Base-by-base conservation (phyloP, 1,284 basidiomycete species). In the Ceratorhiza oryzae-sativae region DNA sequence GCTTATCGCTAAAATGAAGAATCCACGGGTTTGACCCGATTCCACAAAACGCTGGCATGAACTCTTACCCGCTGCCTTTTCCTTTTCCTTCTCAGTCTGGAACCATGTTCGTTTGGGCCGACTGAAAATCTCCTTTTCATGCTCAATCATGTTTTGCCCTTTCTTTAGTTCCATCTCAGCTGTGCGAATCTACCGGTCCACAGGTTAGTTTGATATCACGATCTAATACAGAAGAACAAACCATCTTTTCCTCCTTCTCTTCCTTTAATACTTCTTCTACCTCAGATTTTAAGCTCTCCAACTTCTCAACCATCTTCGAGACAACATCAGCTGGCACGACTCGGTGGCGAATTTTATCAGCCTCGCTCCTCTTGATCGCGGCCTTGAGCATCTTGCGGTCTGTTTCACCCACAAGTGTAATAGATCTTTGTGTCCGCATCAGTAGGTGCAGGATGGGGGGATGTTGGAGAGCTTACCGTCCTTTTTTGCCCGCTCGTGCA, bases 101-200 rank as follows among this genome's bases (percentile, higher is more conserved):
- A 99, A 99, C 97, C 97, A 99, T 13, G 96, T 98, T 75, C 97
- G 85, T 30, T 95, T 94, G 8, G 97, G 97, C 61, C 97, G 86
- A 39, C 93, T 90, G 80, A 90, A 94, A 77, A 99, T 99, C 82
- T 99, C 97, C n/a, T 87, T 88, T 79, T 93, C 87, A 77, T 99
- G 94, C 79, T 96, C 90, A 68, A 98, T 89, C 86, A 99, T 90
- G 80, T 99, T 99, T 80, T 97, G 88, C 42, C 96, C 94, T 81
- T 98, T 99, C 76, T 87, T 90, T 23, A 99, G 78, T 80, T 99
- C 94, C 95, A 98, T 98, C 80, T 99, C 97, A 2, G 94, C 96
- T 79, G 88, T 88, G 46, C 92, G 88, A 63, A 96, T 81, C 91
- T 94, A 77, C 10, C 20, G 18, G 39, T n/a, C 49, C 6, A 5